Base-by-base conservation (phyloP, 1,139 yeast species). In the Eremothecium cymbalariae region DNA sequence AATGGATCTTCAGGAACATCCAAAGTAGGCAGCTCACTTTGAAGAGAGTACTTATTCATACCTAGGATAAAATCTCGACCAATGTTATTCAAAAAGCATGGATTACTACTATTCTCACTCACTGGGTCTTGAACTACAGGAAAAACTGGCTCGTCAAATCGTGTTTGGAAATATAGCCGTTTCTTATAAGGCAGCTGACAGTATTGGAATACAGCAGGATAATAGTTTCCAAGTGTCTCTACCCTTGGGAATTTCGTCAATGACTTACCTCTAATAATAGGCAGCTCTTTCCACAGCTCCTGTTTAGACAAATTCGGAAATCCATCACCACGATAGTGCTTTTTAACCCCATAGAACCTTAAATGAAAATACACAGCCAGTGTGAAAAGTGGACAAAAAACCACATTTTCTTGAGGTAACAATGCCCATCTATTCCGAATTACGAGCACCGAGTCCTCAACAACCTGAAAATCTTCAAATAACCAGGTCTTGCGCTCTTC, bases 161-260 rank as follows among this genome's bases (percentile, higher is more conserved):
- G 43, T 6, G 32, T 31, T 15, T 50, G 53, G 32, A 43, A 52
- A 38, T 45, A 52, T 6, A 47, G 44, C 18, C 48, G 44, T 34
- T 51, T 45, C 37, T 50, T 54, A 37, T 54, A 55, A 9, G 57
- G 50, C 18, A 53, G 30, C 27, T 47, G 48, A 33, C 59, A 54
- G 34, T 54, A 51, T 31, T 52, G 44, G 35, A 53, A 54, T 2
- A 48, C 48, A 3, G 48, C 41, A 3, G 52, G 43, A 37, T 55
- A 55, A 29, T 46, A 48, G 24, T 46, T 42, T 20, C 51, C 45
- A 39, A 55, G 33, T 6, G 57, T 48, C 22, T 47, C 47, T 27
- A 51, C 56, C 33, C 50, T 41, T 15, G 57, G 55, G 33, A 53
- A 53, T 23, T 51, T 50, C 9, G 36, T 38, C 13, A 41, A 32